Percentiles rank a stretch among this genome's conserved stretches.
These are phyloP conservation scores for Leptographium lundbergii DNA, from an alignment of 2,329 filamentous ascomycete species.

Conservation along the genomic window DNA sequence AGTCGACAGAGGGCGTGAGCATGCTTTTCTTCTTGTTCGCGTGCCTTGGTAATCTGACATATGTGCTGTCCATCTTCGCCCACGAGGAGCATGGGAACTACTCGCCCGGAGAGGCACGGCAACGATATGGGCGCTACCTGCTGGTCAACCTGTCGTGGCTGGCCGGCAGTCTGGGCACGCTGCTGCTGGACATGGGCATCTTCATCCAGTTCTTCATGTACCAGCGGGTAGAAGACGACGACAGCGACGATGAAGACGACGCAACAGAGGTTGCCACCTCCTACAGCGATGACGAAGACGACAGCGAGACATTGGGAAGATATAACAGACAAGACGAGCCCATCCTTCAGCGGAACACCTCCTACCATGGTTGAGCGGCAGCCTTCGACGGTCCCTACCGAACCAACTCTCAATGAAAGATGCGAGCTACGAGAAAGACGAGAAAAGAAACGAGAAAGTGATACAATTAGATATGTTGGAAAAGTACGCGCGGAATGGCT, in stretches of 20 bases:
- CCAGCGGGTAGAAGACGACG: constrained; percentile 14
- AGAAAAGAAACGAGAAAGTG: neutral
- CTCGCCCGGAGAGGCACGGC: constrained; percentile 45
- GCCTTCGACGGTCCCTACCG: neutral
- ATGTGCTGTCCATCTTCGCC: constrained; percentile 81
- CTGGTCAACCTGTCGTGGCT: constrained; percentile 87
- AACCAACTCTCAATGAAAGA: neutral
- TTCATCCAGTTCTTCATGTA: constrained; percentile 92
- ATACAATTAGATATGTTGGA: neutral
- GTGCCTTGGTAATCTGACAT: constrained; percentile 88
- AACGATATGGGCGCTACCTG: constrained; percentile 68
- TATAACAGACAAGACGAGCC: constrained; percentile 24
- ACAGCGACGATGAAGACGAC: constrained; percentile 17
- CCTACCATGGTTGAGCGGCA: constrained; percentile 6
- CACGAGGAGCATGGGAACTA: constrained; percentile 57
- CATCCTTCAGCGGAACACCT: constrained; percentile 19
- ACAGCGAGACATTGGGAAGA: neutral
- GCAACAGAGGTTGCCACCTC: constrained; percentile 12
- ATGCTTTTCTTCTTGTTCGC: constrained; percentile 95
- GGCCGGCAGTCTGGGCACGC: constrained; percentile 74
- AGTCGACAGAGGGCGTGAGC: constrained; percentile 85
- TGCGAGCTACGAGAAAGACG: no score
- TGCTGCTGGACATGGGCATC: constrained; percentile 73
- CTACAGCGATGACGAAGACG: neutral
- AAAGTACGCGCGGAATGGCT: neutral